phyloP scores from a whole-genome alignment of 495 filamentous ascomycete species.

The Xylaria scruposa region DNA sequence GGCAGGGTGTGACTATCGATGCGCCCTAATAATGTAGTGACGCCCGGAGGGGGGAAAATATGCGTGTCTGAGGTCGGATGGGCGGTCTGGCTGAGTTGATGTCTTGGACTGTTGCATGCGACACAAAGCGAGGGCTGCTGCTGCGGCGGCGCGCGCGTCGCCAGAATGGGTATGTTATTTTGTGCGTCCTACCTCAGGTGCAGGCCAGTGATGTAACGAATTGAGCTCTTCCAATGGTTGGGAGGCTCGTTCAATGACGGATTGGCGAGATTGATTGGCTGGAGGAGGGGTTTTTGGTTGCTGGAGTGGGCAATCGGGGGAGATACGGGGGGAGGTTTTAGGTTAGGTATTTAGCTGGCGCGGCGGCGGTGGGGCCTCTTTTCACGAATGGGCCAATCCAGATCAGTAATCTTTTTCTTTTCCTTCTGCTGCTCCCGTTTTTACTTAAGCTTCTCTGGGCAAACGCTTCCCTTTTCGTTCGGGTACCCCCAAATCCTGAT shows the following conservation, averaged over 20 bases:
- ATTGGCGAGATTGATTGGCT: constrained; percentile 45
- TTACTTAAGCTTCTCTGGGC: constrained; percentile 13
- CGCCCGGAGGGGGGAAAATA: constrained; percentile 9
- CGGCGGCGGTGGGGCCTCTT: neutral
- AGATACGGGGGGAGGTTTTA: constrained; percentile 8
- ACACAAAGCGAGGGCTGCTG: constrained; percentile 15
- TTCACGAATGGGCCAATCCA: constrained; percentile 1
- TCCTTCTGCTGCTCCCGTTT: neutral
- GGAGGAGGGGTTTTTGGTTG: constrained; percentile 28
- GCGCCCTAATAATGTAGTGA: constrained; percentile 11
- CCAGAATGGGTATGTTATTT: constrained; percentile 7
- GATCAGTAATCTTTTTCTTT: neutral
- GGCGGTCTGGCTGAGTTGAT: constrained; percentile 16
- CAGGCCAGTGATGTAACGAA: constrained; percentile 43
- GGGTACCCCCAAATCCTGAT: constrained; percentile 10
- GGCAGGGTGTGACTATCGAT: constrained; percentile 23
- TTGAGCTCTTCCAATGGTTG: constrained; percentile 34
- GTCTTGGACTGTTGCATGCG: constrained; percentile 25
- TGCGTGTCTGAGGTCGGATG: constrained; percentile 24
- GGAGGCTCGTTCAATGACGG: constrained; percentile 36
- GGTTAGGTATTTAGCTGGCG: constrained; percentile 11
- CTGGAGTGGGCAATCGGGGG: constrained; percentile 15
- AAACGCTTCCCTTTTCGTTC: constrained; percentile 14
- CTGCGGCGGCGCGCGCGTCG: constrained; percentile 19
- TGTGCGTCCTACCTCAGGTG: constrained; percentile 6